Base-by-base conservation (phyloP, 1,284 basidiomycete genomes). In the Trametes hirsuta region DNA sequence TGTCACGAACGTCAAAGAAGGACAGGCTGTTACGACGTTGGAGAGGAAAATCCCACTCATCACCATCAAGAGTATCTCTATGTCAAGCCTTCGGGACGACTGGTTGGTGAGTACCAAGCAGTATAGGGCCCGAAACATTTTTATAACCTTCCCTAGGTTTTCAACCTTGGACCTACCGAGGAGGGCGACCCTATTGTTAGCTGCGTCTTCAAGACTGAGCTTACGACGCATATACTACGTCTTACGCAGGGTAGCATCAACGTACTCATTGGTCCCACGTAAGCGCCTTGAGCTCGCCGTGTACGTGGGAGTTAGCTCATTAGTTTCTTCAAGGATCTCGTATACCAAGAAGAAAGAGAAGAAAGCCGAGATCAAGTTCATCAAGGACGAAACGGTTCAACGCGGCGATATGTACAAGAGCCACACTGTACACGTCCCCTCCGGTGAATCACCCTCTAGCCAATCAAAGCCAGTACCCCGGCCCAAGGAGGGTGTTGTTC, bases 271-370 rank as follows among this genome's bases (percentile, higher is more conserved):
- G 86, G 84, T 0, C 89, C 94, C 22, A 84, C 81, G 93, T 96
- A 72, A 69, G 92, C 78, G 9, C 37, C 5, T 41, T 61, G 24
- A 14, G 48, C 12, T 39, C 22, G 50, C 22, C 4, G 8, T 37
- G 8, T 35, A 37, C 49, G 21, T 41, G 54, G 52, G 59, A 53
- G 24, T 53, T 51, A 58, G 18, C 18, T 18, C 52, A 10, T 5
- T 62, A 18, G 55, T 39, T 11, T 53, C 21, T 61, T 30, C 1
- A 30, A 96, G 93, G 2, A 79, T 97, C 62, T 86, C 92, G 50
- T 99, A 97, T 73, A 82, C 84, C 42, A 99, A 99, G 84, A 99
- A 98, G 84, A 98, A 95, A 77, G 96, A 97, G 68, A 99, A 99
- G 81, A 89, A 89, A 72, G 88, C 91, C 2, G 81, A 86, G 57